Evolutionary conservation across 1,139 yeast genomes (phyloP).

Genomic region (Pneumocystis sp.): DNA sequence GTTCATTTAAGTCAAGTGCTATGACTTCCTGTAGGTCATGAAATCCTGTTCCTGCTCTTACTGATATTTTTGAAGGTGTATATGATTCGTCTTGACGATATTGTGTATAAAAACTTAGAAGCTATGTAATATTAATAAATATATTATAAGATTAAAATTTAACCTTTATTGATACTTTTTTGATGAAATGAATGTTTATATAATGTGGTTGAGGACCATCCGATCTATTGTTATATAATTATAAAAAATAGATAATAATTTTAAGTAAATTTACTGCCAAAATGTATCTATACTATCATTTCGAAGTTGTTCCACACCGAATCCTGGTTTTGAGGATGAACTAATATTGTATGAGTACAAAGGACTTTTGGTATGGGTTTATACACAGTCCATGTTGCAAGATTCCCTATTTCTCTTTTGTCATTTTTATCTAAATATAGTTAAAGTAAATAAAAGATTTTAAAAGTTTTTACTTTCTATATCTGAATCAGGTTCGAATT

Average conservation of each 20-base stretch:
- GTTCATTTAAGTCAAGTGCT: constrained; percentile 48
- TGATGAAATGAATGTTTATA: constrained; percentile 67
- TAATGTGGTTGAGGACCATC: constrained; percentile 91
- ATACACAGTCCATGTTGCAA: constrained; percentile 71
- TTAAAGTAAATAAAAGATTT: neutral
- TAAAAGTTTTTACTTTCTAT: neutral
- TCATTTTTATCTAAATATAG: neutral
- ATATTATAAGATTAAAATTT: neutral
- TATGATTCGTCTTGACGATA: constrained; percentile 71
- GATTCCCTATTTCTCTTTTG: constrained; percentile 49
- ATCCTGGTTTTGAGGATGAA: constrained; percentile 56
- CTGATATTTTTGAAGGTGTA: constrained; percentile 61
- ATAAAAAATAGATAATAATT: neutral
- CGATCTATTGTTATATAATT: constrained; percentile 25
- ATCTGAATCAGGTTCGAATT: neutral
- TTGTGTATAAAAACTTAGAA: constrained; percentile 58
- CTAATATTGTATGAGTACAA: neutral
- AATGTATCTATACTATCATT: constrained; percentile 51
- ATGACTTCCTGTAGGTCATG: constrained; percentile 71
- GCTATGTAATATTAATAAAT: constrained; percentile 10
- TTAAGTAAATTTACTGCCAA: constrained; percentile 46
- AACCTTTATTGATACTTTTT: constrained; percentile 48
- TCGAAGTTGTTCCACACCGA: constrained; percentile 52
- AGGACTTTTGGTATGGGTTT: neutral
- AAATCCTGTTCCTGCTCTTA: constrained; percentile 73